Base-by-base conservation (phyloP, 2,329 filamentous ascomycete genomes). In the Aspergillus pseudonomiae region DNA sequence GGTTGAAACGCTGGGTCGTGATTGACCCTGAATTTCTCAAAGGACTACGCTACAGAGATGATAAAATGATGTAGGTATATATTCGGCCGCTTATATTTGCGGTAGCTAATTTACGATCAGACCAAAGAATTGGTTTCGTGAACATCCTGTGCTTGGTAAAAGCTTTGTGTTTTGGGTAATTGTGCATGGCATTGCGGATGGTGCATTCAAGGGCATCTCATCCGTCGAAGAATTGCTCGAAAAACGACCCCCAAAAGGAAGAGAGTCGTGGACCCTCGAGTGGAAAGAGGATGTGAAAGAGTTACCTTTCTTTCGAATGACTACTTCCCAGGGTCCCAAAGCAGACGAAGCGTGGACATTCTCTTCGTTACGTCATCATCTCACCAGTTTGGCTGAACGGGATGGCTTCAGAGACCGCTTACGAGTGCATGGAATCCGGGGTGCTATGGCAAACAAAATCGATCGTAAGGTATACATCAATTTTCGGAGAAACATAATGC, bases 11-110 rank as follows among this genome's bases (percentile, higher is more conserved):
- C 19, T 71, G 56, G 67, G 63, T 70, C 6, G 66, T 48, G 11
- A 67, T 69, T 28, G 46, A 66, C 26, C 63, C 65, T 21, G 32
- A 69, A 39, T 71, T 71, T 36, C 41, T 69, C 0, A 71, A 71
- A 62, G 69, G 64, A 50, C 52, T n/a, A 26, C 57, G 61, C 26
- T 64, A 66, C 58, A n/a, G n/a, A n/a, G n/a, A n/a, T n/a, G n/a
- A n/a, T n/a, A n/a, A n/a, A n/a, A n/a, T n/a, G n/a, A n/a, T n/a
- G n/a, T n/a, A n/a, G n/a, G n/a, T n/a, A n/a, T n/a, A n/a, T n/a
- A n/a, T n/a, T n/a, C n/a, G n/a, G n/a, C n/a, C n/a, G n/a, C n/a
- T n/a, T n/a, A n/a, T n/a, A n/a, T n/a, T n/a, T n/a, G n/a, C n/a
- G n/a, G n/a, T n/a, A n/a, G n/a, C n/a, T n/a, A n/a, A n/a, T n/a